Evolutionary conservation across 306 rosid species (phyloP), one percentile per base, ranked within the genome.

Genomic region (Nissolia schottii): DNA sequence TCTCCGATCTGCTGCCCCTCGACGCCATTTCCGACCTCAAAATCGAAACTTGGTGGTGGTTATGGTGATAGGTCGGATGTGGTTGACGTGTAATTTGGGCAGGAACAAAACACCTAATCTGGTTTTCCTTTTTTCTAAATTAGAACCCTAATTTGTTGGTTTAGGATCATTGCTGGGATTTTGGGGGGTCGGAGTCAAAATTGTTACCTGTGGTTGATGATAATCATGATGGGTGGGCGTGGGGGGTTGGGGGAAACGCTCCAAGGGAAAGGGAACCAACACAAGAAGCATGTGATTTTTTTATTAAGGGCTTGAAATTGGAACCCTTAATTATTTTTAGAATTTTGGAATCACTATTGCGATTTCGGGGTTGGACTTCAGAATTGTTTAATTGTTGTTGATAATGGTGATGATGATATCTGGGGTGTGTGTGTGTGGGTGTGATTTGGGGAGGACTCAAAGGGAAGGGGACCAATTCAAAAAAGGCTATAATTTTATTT

Each of bases 1-100:
- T 94, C 90, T 94, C 99, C 71, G 99, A 94, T 94, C 97, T 88
- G 84, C 89, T 85, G 40, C 99, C 99, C 82, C 99, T 91, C 6
- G 96, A 82, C 62, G 99, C 91, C 99, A 94, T 94, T 78, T 79
- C 0, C 60, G 1, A 1, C 27, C 49, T 71, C 73, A 65, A 64
- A 74, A 74, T 53, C 25, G 16, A 65, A 64, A 54, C 71, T 55
- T 76, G 77, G 28, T 38, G 40, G 25, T 35, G 59, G 1, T 20
- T 9, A 35, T 2, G 8, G 58, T 59, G 71, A 51, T 59, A 59
- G 75, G 70, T 73, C 25, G 40, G 45, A 12, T 16, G 63, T 45
- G 45, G 46, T 3, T 46, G 18, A n/a, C n/a, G n/a, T n/a, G n/a
- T 35, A 31, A 29, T 51, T 28, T 32, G 50, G 41, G 58, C 7